Base-by-base conservation (phyloP, 805 yeast species). In the Saturnispora halmiae region DNA sequence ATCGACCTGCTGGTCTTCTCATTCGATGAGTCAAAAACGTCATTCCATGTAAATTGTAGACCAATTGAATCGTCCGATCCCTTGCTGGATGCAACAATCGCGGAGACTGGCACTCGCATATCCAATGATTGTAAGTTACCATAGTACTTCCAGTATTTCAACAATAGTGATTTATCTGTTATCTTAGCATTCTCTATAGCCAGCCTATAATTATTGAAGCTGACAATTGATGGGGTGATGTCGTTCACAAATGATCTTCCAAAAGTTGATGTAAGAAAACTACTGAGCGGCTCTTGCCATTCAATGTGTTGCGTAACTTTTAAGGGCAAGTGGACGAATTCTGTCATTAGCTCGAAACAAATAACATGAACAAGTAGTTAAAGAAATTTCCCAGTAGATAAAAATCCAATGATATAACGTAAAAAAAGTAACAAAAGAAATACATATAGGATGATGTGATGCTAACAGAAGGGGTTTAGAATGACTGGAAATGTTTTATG, bases 61-160 rank as follows among this genome's bases (percentile, higher is more conserved):
- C 41, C 41, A 20, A 29, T 14, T 4, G 34, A 43, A 69, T 67
- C 22, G 46, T 47, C 29, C 7, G 15, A 19, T 10, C 4, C 21
- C 27, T 38, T 38, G n/a, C 33, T 11, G 15, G 22, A 24, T 9
- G 37, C 13, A 18, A 35, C 6, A 4, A 64, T 59, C n/a, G 70
- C 63, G 39, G 67, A 68, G 43, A 78, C 69, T 1, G 96, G 92
- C 16, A 90, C 59, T 40, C 96, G 66, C 48, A 85, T 61, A 46
- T 82, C 87, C 36, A 92, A 61, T 10, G 85, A 72, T 53, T 88
- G 95, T 46, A 92, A 58, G 55, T 81, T 92, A 13, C 84, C 83
- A 54, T 78, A 86, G 59, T 90, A 90, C 41, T 72, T 71, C 55
- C 74, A 78, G 48, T 78, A 69, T 15, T 78, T 50, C 7, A 39